Evolutionary conservation across 2,329 filamentous ascomycete genomes (phyloP).

Genomic region (Clarireedia homoeocarpa): DNA sequence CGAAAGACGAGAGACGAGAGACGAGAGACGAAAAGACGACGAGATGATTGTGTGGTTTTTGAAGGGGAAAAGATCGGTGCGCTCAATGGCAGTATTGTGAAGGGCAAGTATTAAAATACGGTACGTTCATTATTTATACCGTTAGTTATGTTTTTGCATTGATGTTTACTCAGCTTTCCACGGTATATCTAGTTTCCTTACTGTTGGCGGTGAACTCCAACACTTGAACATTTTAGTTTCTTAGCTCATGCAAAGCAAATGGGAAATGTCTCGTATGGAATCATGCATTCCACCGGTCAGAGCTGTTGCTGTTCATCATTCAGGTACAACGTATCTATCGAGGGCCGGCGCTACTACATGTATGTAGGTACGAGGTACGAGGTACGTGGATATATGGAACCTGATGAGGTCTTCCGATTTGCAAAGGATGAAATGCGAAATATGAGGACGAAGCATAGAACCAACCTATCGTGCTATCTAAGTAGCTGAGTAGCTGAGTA

Average conservation of each 20-base stretch:
- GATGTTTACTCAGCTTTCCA: too few relatives aligned
- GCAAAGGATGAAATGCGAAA: neutral
- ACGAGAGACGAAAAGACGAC: too few relatives aligned
- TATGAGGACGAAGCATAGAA: neutral
- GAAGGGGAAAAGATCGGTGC: too few relatives aligned
- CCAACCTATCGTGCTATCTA: too few relatives aligned
- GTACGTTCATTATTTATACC: neutral
- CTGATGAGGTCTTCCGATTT: too few relatives aligned
- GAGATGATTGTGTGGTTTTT: too few relatives aligned
- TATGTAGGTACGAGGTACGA: neutral
- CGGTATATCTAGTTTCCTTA: neutral
- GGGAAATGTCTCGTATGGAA: neutral
- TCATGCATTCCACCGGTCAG: neutral
- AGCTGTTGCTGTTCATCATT: too few relatives aligned
- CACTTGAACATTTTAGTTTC: neutral
- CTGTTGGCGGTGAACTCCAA: constrained; percentile 4
- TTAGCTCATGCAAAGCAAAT: constrained; percentile 1
- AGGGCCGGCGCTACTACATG: too few relatives aligned
- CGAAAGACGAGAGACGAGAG: too few relatives aligned
- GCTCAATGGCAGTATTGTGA: too few relatives aligned
- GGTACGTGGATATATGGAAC: neutral
- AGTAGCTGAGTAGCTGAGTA: too few relatives aligned
- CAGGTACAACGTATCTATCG: neutral
- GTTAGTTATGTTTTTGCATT: too few relatives aligned
- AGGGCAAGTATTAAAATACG: neutral